Percentiles rank a stretch among this genome's conserved stretches.
Conservation (phyloP, 2,329 filamentous ascomycete species). For the Albophoma yamanashiensis region DNA sequence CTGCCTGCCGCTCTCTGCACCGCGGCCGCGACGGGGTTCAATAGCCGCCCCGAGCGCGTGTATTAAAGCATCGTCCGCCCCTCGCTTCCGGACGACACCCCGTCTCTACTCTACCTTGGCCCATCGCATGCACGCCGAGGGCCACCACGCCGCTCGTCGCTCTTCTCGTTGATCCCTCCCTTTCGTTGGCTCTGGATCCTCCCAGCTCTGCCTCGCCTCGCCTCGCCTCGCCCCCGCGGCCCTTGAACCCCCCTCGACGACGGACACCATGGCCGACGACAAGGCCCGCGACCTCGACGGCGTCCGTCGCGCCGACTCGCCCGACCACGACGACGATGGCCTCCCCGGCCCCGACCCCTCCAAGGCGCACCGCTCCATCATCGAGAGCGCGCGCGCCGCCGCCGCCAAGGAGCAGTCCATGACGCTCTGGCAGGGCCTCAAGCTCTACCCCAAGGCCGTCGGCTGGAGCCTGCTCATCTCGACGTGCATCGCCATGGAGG, state of each 20-base stretch:
- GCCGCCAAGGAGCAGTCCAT: slow-evolving; percentile 56
- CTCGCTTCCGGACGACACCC: neutral
- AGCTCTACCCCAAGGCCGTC: slow-evolving; percentile 78
- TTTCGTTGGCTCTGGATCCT: neutral
- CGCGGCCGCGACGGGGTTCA: neutral
- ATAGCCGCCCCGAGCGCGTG: neutral
- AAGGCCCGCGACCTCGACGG: neutral
- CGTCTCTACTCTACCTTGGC: neutral
- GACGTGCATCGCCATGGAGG: slow-evolving; percentile 89
- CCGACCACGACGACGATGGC: slow-evolving; percentile 8
- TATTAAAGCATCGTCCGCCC: neutral
- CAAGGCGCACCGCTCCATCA: slow-evolving; percentile 17
- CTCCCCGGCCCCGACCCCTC: slow-evolving; percentile 5
- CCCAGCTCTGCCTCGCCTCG: neutral
- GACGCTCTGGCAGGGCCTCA: slow-evolving; percentile 66
- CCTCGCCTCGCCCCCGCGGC: no score
- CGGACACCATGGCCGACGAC: neutral
- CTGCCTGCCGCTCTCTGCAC: neutral
- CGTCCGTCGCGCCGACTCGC: slow-evolving; percentile 5
- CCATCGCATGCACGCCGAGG: neutral
- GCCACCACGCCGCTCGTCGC: neutral
- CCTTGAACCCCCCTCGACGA: no score
- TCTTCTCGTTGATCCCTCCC: no score
- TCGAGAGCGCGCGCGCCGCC: slow-evolving; percentile 29
- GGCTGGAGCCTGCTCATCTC: slow-evolving; percentile 76